Conservation (phyloP, 768 basidiomycete genomes). For the Suillus spraguei region DNA sequence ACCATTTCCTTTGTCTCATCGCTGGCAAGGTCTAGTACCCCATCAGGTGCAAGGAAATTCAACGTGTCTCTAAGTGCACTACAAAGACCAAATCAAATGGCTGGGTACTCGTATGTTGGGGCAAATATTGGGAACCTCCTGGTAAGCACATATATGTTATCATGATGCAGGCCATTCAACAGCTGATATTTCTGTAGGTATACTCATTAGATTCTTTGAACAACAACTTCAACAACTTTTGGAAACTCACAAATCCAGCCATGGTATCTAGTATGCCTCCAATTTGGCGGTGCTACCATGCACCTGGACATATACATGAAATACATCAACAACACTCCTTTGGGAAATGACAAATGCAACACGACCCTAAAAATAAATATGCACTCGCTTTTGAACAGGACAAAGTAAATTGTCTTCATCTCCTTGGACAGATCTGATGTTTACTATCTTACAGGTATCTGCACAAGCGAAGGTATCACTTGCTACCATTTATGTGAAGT, state of each 20-base stretch:
- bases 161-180: conserved; percentile 10
- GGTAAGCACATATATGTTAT: conserved; percentile 43
- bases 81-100: conserved; percentile 56
- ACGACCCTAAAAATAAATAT: conserved; percentile 40
- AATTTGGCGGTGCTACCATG: conserved; percentile 73
- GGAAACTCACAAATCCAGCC: conserved; percentile 39
- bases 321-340: conserved; percentile 48
- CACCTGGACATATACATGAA: conserved; percentile 64
- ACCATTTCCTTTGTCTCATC: conserved; percentile 67
- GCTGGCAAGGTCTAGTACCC: too few species aligned
- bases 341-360: conserved; percentile 31
- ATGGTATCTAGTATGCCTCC: conserved; percentile 47
- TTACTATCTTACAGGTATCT: conserved; percentile 39
- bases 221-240: conserved; percentile 70
- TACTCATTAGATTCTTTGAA: conserved; percentile 57
- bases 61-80: conserved; percentile 47
- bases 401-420: conserved; percentile 39
- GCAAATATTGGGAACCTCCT: conserved; percentile 64
- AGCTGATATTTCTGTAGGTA: conserved; percentile 48
- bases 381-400: conserved; percentile 63
- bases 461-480: conserved; percentile 60
- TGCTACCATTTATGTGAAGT: conserved; percentile 52
- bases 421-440: not conserved
- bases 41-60: conserved; percentile 43
- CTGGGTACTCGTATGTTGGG: conserved; percentile 58